Base-by-base conservation (phyloP, 2,329 filamentous ascomycete genomes). In the Alternaria panax region DNA sequence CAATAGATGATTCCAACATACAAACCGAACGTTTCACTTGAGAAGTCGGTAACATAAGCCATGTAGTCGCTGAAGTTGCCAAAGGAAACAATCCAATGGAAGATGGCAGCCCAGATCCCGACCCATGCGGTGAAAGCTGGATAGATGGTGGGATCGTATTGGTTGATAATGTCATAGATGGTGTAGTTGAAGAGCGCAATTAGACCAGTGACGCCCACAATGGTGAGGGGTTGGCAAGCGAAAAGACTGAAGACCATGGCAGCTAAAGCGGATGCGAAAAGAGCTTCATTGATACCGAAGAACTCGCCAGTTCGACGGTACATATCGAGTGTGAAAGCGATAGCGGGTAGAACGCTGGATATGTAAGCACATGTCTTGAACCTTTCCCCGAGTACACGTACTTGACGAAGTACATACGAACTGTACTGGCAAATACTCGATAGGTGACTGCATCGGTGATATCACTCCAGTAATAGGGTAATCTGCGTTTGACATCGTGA, bases 391-490 rank as follows among this genome's bases (percentile, higher is more conserved):
- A 9, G 7, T 20, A 22, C 16, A n/a, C 74, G 61, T 62, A 81
- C 80, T 85, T 85, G 66, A 86, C 83, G 73, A 87, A 87, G 73
- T 86, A 87, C 76, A 87, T 87, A 2, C 84, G 82, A 11, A 87
- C 75, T 0, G 82, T 86, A 58, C 82, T 85, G 6, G 85, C 83
- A 40, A 87, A 74, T 3, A 82, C 84, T 16, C 85, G 78, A 65
- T 87, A 87, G 5, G 81, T 85, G 62, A 82, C 81, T 5, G 83
- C 85, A 72, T 87, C 85, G 2, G 67, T 77, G 42, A 86, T 83
- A 64, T 87, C 85, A 65, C 81, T 84, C 80, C 80, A 81, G 71
- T 87, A 87, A 69, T 83, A 86, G 11, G 82, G 84, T n/a, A 83
- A 68, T 40, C 85, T 77, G 54, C 85, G 75, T 57, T 80, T 78